Percentiles rank a stretch among this genome's conserved stretches.
Evolutionary conservation across 202 grass and related monocot species (phyloP).

Genomic region (Setaria italica): DNA sequence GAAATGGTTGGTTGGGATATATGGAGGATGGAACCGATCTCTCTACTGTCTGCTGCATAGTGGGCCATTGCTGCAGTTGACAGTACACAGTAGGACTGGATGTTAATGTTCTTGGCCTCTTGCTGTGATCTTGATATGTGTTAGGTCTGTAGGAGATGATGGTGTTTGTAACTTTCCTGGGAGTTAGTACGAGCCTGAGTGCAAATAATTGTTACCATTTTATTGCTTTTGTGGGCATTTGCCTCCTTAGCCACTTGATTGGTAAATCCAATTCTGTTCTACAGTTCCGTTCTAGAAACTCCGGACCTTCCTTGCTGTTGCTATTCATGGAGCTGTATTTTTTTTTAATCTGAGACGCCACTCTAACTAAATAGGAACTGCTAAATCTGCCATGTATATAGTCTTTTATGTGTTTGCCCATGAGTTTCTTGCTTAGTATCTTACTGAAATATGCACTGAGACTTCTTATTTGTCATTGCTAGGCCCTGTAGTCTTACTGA

Average conservation of each 20-base stretch:
- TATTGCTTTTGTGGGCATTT: conserved; percentile 11
- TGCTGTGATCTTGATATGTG: neutral
- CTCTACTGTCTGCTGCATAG: neutral
- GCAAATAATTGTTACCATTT: neutral
- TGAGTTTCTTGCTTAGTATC: conserved; percentile 13
- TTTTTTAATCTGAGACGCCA: neutral
- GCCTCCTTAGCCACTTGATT: conserved; percentile 20
- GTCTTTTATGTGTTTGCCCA: conserved; percentile 2
- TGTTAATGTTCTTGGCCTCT: neutral
- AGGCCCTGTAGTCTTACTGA: conserved; percentile 42
- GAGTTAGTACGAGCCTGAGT: neutral
- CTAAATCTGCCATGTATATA: neutral
- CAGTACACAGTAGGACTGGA: neutral
- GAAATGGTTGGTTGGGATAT: too few relatives aligned
- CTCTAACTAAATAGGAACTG: neutral
- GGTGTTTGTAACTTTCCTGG: neutral
- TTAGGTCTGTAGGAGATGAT: neutral
- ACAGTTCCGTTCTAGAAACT: conserved; percentile 20
- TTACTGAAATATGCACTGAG: conserved; percentile 38
- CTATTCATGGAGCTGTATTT: neutral
- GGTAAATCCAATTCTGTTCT: neutral
- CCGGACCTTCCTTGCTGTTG: conserved; percentile 3
- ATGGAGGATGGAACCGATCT: conserved; percentile 2
- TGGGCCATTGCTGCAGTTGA: conserved; percentile 9
- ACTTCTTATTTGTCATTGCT: conserved; percentile 36